Conservation (phyloP, 306 rosid species). For the Arachis hypogaea region DNA sequence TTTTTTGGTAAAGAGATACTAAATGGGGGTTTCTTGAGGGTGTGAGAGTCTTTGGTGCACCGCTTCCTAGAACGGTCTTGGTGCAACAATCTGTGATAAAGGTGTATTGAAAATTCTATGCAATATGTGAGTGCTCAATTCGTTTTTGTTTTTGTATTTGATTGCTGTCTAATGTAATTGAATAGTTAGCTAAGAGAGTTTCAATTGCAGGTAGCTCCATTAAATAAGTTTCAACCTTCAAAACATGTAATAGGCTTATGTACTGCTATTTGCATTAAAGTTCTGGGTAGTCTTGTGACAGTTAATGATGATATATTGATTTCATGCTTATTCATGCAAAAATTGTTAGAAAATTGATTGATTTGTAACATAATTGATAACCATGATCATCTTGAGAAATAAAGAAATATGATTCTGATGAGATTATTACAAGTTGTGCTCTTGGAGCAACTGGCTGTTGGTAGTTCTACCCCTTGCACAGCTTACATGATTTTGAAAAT, state of each 20-base stretch:
- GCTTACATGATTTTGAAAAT: too few species aligned
- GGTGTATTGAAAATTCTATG: slow-evolving; percentile 73
- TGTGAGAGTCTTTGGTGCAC: slow-evolving; percentile 79
- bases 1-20: slow-evolving; percentile 54
- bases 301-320: slow-evolving; percentile 52
- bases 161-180: slow-evolving; percentile 2
- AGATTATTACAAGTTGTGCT: too few species aligned
- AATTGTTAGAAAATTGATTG: too few species aligned
- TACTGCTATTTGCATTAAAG: slow-evolving; percentile 83
- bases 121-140: slow-evolving; percentile 69
- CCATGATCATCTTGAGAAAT: too few species aligned
- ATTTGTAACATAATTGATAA: too few species aligned
- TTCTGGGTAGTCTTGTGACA: slow-evolving; percentile 65
- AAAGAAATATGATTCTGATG: too few species aligned
- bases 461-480: too few species aligned
- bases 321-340: too few species aligned
- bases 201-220: slow-evolving; percentile 64
- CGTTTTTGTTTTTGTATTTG: slow-evolving; percentile 32
- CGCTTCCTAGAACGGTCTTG: slow-evolving; percentile 81
- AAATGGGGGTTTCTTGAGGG: slow-evolving; percentile 89
- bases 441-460: too few species aligned
- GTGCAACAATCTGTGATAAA: slow-evolving; percentile 82
- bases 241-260: slow-evolving; percentile 68
- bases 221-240: slow-evolving; percentile 76
- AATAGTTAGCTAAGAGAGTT: slow-evolving; percentile 24